Evolutionary conservation across 352 stramenopile species (phyloP).

Genomic region (Elongisporangium undulatum): DNA sequence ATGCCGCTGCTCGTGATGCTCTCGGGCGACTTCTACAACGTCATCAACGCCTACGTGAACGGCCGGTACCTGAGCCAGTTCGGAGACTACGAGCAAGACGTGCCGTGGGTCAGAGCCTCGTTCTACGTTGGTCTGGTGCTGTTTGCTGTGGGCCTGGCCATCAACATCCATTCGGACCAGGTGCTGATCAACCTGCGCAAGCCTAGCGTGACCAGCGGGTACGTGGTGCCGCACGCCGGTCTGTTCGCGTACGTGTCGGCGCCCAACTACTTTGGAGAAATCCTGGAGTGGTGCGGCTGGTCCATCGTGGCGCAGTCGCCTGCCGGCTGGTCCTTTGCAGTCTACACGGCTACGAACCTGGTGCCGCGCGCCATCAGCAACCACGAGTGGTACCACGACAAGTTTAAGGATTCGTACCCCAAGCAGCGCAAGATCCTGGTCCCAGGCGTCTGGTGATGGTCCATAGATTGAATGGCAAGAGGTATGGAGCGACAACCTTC

Average conservation of each 20-base stretch:
- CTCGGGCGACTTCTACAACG: constrained; percentile 52
- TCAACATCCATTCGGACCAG: constrained; percentile 72
- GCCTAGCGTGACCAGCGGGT: constrained; percentile 40
- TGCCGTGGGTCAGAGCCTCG: constrained; percentile 24
- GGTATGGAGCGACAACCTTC: no score
- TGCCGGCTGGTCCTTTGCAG: constrained; percentile 38
- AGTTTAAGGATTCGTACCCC: constrained; percentile 43
- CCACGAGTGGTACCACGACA: constrained; percentile 54
- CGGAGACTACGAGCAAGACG: constrained; percentile 43
- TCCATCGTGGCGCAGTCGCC: constrained; percentile 51
- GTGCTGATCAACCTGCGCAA: constrained; percentile 63
- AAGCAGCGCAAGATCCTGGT: constrained; percentile 27
- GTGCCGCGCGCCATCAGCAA: constrained; percentile 41
- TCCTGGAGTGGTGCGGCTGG: constrained; percentile 75
- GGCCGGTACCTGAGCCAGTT: constrained; percentile 58
- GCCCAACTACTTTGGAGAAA: constrained; percentile 73
- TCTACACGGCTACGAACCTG: constrained; percentile 49
- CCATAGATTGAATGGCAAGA: no score
- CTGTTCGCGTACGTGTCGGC: constrained; percentile 71
- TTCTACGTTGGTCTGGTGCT: constrained; percentile 50
- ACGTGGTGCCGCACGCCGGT: constrained; percentile 52
- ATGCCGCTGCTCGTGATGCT: constrained; percentile 64
- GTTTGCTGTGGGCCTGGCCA: constrained; percentile 43
- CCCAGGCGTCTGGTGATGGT: constrained; percentile 39
- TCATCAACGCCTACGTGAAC: constrained; percentile 74